Conservation (phyloP, 2,329 filamentous ascomycete genomes). For the Amphichorda felina region DNA sequence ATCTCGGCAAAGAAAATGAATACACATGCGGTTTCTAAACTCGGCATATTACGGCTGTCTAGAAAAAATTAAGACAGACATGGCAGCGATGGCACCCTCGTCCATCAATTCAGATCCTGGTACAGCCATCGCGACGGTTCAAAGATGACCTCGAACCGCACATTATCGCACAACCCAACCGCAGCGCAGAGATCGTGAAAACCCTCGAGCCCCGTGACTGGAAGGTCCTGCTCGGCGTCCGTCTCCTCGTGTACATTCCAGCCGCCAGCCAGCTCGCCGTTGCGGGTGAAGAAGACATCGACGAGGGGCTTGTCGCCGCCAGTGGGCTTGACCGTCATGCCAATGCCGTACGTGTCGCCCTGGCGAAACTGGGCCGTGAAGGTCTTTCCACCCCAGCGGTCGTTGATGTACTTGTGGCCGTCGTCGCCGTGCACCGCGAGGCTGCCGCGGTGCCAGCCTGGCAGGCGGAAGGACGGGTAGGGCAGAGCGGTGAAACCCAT, state of each 20-base stretch:
- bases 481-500: constrained; percentile 63
- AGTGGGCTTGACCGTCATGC: constrained; percentile 46
- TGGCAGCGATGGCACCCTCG: too few relatives aligned
- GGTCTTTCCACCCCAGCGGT: constrained; percentile 58
- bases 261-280: constrained; percentile 44
- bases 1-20: too few relatives aligned
- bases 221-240: constrained; percentile 48
- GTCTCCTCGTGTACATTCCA: constrained; percentile 71
- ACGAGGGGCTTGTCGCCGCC: constrained; percentile 10
- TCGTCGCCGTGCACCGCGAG: constrained; percentile 73
- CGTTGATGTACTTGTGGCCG: constrained; percentile 64
- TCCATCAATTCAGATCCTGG: constrained; percentile 5
- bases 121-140: constrained; percentile 48
- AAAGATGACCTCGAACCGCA: constrained; percentile 57
- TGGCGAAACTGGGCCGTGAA: constrained; percentile 53
- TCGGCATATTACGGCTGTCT: too few relatives aligned
- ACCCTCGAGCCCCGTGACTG: constrained; percentile 57
- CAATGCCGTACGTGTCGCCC: constrained; percentile 59
- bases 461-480: constrained; percentile 66
- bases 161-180: constrained; percentile 58
- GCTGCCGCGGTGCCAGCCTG: constrained; percentile 69
- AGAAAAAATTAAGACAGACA: too few relatives aligned
- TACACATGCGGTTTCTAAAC: too few relatives aligned
- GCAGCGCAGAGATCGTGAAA: constrained; percentile 59
- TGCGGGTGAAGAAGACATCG: constrained; percentile 53